A percentile compares a stretch with the other conserved stretches of the same genome.
phyloP scores from a whole-genome alignment of 2,329 filamentous ascomycete species.

The Trichoderma sp. region DNA sequence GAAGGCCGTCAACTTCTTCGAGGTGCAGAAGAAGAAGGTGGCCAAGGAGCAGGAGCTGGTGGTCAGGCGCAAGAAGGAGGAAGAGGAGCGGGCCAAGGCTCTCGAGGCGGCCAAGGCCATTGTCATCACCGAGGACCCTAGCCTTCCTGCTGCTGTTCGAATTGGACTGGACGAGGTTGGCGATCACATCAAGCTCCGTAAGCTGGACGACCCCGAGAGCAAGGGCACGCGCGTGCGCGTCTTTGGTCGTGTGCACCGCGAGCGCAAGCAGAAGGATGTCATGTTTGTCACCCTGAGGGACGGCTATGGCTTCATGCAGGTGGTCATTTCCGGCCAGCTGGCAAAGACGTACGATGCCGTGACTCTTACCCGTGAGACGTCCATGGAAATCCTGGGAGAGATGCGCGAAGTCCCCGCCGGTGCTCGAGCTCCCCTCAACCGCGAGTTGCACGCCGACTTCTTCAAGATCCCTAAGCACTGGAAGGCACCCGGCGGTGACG shows the following conservation, averaged over 20 bases:
- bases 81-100: constrained; percentile 35
- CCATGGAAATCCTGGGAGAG: constrained; percentile 80
- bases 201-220: constrained; percentile 45
- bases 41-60: constrained; percentile 32
- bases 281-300: constrained; percentile 86
- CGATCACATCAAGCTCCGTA: constrained; percentile 39
- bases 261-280: constrained; percentile 75
- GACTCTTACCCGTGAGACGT: constrained; percentile 84
- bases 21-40: constrained; percentile 33
- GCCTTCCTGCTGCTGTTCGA: constrained; percentile 74
- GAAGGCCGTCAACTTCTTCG: constrained; percentile 32
- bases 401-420: constrained; percentile 79
- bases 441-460: constrained; percentile 89
- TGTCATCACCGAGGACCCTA: constrained; percentile 64
- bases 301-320: constrained; percentile 58
- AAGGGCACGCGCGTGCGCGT: constrained; percentile 77
- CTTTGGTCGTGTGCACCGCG: constrained; percentile 77
- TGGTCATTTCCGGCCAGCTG: constrained; percentile 67
- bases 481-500: constrained; percentile 80
- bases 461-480: constrained; percentile 69
- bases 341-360: constrained; percentile 91
- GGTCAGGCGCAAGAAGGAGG: constrained; percentile 31
- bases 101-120: constrained; percentile 79
- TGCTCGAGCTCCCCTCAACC: constrained; percentile 76
- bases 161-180: constrained; percentile 54